Base-by-base conservation (phyloP, 2,329 filamentous ascomycete genomes). In the Venturia nashicola region DNA sequence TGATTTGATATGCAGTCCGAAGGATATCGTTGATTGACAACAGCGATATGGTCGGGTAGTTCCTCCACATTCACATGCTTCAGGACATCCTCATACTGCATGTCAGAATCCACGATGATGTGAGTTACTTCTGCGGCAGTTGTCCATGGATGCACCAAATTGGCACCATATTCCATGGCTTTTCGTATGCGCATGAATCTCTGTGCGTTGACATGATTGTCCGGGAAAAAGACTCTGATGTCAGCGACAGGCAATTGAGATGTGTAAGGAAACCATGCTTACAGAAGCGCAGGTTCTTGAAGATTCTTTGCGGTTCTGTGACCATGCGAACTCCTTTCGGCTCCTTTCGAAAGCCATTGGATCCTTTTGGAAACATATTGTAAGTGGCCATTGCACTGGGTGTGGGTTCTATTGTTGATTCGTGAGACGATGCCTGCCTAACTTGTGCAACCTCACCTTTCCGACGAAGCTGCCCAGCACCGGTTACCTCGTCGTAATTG, bases 151-250 rank as follows among this genome's bases (percentile, higher is more conserved):
- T 80, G 81, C 36, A 84, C 82, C 86, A 91, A 94, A 0, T 72
- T 76, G 1, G 88, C 93, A 54, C 93, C 93, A 72, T 86, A 86
- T 69, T 91, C 86, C 61, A 84, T 81, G 0, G 89, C 86, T 72
- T 87, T 91, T 39, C 82, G 82, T 62, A 97, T 96, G 4, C 89
- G 86, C 65, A 86, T 74, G 63, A 83, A 83, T 46, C 92, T 83
- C 8, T 83, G 79, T 12, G 83, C 82, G 40, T 86, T 83, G 59
- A 88, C 81, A 67, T 93, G 87, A 67, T 91, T 84, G 68, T 94
- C 89, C 0, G 91, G 93, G 6, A 96, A 84, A 72, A 94, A 96
- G 75, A 27, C 40, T 34, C 3, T 8, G 3, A 27, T 12, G 8
- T 51, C 9, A 51, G 23, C 16, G 20, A 51, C 20, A 11, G 11